phyloP scores from a whole-genome alignment of 2,329 filamentous ascomycete species.

The Apiospora kogelbergensis region DNA sequence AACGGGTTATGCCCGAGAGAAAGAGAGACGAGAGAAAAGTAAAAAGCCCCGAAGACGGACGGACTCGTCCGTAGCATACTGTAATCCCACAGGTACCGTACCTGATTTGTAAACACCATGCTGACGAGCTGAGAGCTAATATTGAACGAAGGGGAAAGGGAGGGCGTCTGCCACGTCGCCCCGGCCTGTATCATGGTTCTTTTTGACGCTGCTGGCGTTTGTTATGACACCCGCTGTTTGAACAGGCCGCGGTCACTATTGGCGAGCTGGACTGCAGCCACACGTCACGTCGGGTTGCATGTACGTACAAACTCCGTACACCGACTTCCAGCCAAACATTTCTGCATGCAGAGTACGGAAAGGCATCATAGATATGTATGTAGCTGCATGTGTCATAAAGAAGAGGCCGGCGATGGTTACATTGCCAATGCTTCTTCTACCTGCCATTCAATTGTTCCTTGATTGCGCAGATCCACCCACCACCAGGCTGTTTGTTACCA shows the following conservation, averaged over 20 bases:
- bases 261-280: conserved; percentile 3
- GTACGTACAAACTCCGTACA: too few species aligned
- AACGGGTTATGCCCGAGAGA: too few species aligned
- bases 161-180: background rate
- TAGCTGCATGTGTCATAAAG: background rate
- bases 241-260: background rate
- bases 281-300: background rate
- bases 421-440: background rate
- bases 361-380: too few species aligned
- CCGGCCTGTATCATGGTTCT: background rate
- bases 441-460: background rate
- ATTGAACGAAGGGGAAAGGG: background rate
- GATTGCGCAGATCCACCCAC: background rate
- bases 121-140: background rate
- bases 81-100: background rate
- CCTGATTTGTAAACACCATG: background rate
- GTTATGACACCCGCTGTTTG: background rate
- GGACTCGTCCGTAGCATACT: too few species aligned
- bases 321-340: too few species aligned
- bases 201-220: background rate
- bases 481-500: background rate
- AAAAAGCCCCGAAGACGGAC: too few species aligned
- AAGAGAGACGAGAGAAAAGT: too few species aligned
- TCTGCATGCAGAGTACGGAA: too few species aligned
- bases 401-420: background rate